A percentile compares a stretch with the other conserved stretches of the same genome.
Evolutionary conservation across 208 protist species (phyloP).

Genomic region (Sergeia podlipaevii): DNA sequence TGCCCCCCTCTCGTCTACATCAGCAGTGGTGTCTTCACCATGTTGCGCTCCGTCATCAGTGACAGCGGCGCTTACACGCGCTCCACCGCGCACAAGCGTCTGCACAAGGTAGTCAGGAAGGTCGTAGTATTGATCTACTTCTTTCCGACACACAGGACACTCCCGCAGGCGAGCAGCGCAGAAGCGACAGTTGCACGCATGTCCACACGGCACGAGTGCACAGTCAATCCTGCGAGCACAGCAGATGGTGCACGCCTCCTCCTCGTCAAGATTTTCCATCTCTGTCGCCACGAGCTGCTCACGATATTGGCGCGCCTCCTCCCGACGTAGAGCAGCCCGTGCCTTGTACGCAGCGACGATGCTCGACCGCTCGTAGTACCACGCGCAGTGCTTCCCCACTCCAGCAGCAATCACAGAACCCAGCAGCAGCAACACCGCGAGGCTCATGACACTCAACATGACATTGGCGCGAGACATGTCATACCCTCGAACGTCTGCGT

Average conservation of each 20-base stretch:
- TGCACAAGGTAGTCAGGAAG: conserved; percentile 32
- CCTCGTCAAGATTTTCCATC: conserved; percentile 19
- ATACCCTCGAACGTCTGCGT: conserved; percentile 22
- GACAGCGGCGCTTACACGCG: not conserved
- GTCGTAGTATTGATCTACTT: conserved; percentile 27
- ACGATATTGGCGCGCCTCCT: conserved; percentile 22
- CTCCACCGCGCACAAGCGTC: conserved; percentile 12
- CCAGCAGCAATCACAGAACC: conserved; percentile 30
- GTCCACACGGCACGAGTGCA: conserved; percentile 36
- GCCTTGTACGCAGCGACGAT: conserved; percentile 19
- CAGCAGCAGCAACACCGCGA: conserved; percentile 31
- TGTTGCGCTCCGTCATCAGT: not conserved
- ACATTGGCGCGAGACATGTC: conserved; percentile 27
- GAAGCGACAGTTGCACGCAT: conserved; percentile 40
- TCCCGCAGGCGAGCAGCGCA: conserved; percentile 29
- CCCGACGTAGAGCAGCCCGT: conserved; percentile 17
- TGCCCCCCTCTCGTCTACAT: conserved; percentile 1
- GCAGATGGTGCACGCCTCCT: conserved; percentile 40
- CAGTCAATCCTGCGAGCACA: conserved; percentile 37
- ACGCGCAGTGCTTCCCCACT: conserved; percentile 29
- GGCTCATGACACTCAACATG: conserved; percentile 24
- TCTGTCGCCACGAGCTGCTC: conserved; percentile 27
- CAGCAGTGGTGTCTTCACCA: not conserved
- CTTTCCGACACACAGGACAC: conserved; percentile 40
- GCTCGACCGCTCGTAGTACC: conserved; percentile 27